Base-by-base conservation (phyloP, 2,329 filamentous ascomycete genomes). In the Laburnicola sp. region DNA sequence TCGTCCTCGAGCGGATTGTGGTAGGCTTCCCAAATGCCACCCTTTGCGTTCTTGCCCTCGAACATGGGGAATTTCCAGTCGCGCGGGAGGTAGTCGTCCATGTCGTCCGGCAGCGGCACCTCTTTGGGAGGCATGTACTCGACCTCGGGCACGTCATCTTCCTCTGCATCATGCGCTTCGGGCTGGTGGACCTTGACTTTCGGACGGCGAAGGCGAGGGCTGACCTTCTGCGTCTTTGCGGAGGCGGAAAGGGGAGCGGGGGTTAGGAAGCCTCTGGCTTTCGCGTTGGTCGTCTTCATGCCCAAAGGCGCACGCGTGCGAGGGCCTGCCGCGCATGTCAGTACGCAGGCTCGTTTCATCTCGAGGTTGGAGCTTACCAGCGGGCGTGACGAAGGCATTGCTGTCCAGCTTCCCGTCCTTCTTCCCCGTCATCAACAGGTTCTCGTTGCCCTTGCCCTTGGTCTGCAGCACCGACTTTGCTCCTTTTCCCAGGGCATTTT, bases 251-350 rank as follows among this genome's bases (percentile, higher is more conserved):
- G 87, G 28, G 82, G 86, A 27, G 82, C 86, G 5, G 83, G 83
- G 3, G 85, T 86, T 57, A 88, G 86, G 59, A 85, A 81, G 43
- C 79, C 80, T 68, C 80, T 84, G 53, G 86, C 82, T 78, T 96
- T 97, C 47, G 89, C 91, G 73, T 99, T 99, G 45, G 94, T 97
- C 1, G 93, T 97, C 75, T 99, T 99, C 80, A 90, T 87, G 30
- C 93, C 93, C 41, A 99, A 78, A 9, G 91, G 89, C 32, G 92
- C 91, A 65, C 93, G 86, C 53, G 79, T 86, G 52, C 85, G 84
- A 44, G 86, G 81, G 49, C 81, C 85, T 86, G 54, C 42, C 48
- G 42, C 46, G 44, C 41, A 27, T 27, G 54, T 51, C 16, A 46
- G 35, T 45, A 16, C 59, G 30, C 50, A 50, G 44, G 9, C 31